Evolutionary conservation across 305 asterid species (phyloP), one percentile per base, ranked within the genome.

Genomic region (Ajuga reptans): DNA sequence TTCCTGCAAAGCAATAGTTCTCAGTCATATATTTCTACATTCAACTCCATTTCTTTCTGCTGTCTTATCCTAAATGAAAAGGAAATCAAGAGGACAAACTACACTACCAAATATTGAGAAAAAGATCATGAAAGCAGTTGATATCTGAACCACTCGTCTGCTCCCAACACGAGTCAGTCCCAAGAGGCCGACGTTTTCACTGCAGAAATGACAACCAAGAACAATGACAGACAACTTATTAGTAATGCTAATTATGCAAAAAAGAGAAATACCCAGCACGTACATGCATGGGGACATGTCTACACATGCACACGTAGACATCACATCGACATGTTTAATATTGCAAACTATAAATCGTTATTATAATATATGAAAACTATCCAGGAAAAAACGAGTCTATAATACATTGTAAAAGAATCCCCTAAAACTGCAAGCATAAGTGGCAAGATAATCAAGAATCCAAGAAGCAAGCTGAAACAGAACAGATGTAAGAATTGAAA

Each of bases 141-240:
- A 91, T 79, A 93, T 83, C 78, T 93, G 96, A 60, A 91, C 99
- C 17, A 81, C 97, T 81, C 99, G 83, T 85, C 99, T 85, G 85
- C 99, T 94, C 74, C 99, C 99, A 4, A 94, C 95, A 34, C 95
- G 96, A 73, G 97, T 89, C 63, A 94, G 84, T 72, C 98, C 98
- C 21, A 93, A 84, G 69, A 93, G 96, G 62, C 98, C 98, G 3
- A 93, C 96, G 79, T 94, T 91, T 83, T 94, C 99, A 18, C 97
- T 94, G 88, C 80, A 83, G n/a, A 68, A 75, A 51, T 10, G 64
- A 66, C 51, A 14, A 45, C 31, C 9, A 41, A 31, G 6, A 50
- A 54, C 42, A 71, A 46, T 51, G 37, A 42, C 16, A 39, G 18
- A 43, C 34, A 70, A 41, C 15, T 62, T 64, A 54, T 66, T 63